Conservation (phyloP, 768 basidiomycete genomes). For the Clitopilus hobsonii region DNA sequence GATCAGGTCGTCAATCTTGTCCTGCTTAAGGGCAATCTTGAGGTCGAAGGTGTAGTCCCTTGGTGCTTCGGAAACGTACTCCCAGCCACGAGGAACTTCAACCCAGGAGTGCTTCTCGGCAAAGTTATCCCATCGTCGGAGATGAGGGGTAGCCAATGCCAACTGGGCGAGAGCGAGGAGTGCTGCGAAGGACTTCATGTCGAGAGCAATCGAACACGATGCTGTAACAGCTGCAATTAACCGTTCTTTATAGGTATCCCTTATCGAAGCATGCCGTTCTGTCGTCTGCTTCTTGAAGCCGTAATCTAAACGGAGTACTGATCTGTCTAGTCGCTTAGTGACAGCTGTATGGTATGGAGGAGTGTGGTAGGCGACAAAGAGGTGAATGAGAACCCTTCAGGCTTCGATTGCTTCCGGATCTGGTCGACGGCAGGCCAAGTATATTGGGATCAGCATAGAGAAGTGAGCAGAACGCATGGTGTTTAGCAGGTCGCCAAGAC, state of each 20-base stretch:
- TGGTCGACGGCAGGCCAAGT: not conserved
- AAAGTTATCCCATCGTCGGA: constrained; percentile 45
- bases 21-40: constrained; percentile 54
- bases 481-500: not conserved
- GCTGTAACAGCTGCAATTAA: not conserved
- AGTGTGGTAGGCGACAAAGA: not conserved
- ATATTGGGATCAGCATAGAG: not conserved
- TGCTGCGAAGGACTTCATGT: not conserved
- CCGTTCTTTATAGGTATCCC: not conserved
- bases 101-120: constrained; percentile 50
- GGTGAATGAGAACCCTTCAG: not conserved
- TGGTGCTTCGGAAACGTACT: constrained; percentile 37
- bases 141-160: constrained; percentile 33
- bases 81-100: constrained; percentile 51
- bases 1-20: constrained; percentile 47
- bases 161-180: constrained; percentile 19
- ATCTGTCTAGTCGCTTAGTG: not conserved
- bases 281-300: not conserved
- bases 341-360: not conserved
- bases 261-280: not conserved
- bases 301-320: not conserved
- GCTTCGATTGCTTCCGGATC: not conserved
- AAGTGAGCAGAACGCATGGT: not conserved
- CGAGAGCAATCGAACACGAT: not conserved
- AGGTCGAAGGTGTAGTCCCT: constrained; percentile 46